Base-by-base conservation (phyloP, 495 filamentous ascomycete species). In the Aspergillus hancockii region DNA sequence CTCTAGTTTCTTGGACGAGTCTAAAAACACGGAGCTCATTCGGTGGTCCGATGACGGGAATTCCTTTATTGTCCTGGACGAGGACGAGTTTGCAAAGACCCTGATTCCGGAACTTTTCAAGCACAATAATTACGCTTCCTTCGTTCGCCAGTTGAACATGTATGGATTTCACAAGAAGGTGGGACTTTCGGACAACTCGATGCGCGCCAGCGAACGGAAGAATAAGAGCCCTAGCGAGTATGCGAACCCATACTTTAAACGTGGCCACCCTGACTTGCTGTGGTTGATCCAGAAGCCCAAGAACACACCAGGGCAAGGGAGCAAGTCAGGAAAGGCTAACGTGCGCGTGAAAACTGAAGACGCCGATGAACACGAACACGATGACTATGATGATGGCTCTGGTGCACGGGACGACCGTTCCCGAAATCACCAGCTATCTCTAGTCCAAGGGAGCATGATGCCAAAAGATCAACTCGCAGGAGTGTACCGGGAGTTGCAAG, bases 111-210 rank as follows among this genome's bases (percentile, higher is more conserved):
- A 98, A 68, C 81, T 97, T 8, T 99, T 98, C 83, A 99, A 99
- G 70, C 95, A 98, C 74, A 98, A 97, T 72, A 99, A 98, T 72
- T 99, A 98, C 71, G 93, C 94, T 8, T 98, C 95, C 1, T 99
- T 99, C 66, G 94, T 99, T 25, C 90, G 94, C 10, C 94, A 98
- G 68, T 81, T 98, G 61, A 98, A 98, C 68, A 98, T 98, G 94
- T 98, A 99, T 71, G 94, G 94, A 8, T 99, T 99, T 68, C 94
- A 99, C 73, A 99, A 99, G 78, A 91, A 93, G 53, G 95, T 99
- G 10, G 94, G 94, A 3, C 84, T 99, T 23, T 94, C 92, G 8
- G 94, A 98, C 71, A 96, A 96, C 69, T 97, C 93, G 0, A 94
- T 98, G 88, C 90, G 92, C 60, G 92, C 95, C 28, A 97, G 92